Percentiles rank a stretch among this genome's conserved stretches.
Evolutionary conservation across 306 rosid species (phyloP).

Genomic region (Cucumis hystrix): DNA sequence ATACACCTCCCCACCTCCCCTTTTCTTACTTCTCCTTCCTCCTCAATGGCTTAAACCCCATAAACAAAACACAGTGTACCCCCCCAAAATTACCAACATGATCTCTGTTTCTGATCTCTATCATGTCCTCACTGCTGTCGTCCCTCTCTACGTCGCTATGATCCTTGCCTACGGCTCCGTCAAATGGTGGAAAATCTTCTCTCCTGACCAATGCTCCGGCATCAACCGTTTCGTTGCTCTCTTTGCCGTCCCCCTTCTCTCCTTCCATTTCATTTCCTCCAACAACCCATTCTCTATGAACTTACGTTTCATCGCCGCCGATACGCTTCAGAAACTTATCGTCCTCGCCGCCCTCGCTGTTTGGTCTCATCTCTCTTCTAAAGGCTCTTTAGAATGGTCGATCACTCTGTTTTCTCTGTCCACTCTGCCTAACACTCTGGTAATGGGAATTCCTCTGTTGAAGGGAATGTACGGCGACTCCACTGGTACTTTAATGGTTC

Average conservation of each 20-base stretch:
- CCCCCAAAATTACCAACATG: slow-evolving; percentile 16
- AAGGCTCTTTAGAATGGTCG: slow-evolving; percentile 67
- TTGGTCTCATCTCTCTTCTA: slow-evolving; percentile 42
- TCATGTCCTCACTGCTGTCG: slow-evolving; percentile 76
- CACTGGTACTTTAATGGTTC: slow-evolving; percentile 58
- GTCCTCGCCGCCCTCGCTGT: slow-evolving; percentile 30
- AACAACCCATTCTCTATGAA: slow-evolving; percentile 74
- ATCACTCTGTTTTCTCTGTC: slow-evolving; percentile 74
- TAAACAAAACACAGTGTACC: not conserved
- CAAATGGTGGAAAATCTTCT: slow-evolving; percentile 87
- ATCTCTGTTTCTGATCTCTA: slow-evolving; percentile 47
- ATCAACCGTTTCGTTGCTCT: slow-evolving; percentile 85
- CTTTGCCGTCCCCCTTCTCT: slow-evolving; percentile 71
- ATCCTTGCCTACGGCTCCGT: slow-evolving; percentile 74
- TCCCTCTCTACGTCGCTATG: slow-evolving; percentile 83
- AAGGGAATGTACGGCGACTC: slow-evolving; percentile 68
- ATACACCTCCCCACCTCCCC: not conserved
- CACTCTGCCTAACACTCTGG: slow-evolving; percentile 68
- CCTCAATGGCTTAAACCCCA: not conserved
- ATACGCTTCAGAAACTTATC: slow-evolving; percentile 48
- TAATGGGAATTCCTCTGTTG: slow-evolving; percentile 71
- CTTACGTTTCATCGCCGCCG: slow-evolving; percentile 67
- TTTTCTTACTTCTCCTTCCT: not conserved
- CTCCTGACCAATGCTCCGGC: slow-evolving; percentile 77
- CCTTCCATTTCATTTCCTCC: slow-evolving; percentile 77